phyloP scores from a whole-genome alignment of 352 stramenopile species.

The Pythium aquatile region DNA sequence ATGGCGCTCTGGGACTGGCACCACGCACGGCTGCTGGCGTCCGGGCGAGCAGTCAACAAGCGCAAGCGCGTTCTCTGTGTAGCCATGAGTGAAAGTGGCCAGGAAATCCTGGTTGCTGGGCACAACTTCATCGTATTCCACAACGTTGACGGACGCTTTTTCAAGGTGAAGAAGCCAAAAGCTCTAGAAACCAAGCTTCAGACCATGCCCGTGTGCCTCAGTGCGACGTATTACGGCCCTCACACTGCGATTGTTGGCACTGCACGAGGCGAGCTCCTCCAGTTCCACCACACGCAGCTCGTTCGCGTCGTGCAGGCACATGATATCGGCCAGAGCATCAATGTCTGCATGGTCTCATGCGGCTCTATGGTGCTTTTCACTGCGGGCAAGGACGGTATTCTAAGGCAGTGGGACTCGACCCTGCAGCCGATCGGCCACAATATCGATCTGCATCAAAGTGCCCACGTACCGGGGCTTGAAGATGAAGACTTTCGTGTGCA shows the following conservation, averaged over 20 bases:
- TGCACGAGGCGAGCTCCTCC: conserved; percentile 54
- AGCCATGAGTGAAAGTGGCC: conserved; percentile 48
- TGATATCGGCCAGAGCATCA: conserved; percentile 47
- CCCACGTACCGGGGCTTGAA: conserved; percentile 26
- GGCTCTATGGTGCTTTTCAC: conserved; percentile 80
- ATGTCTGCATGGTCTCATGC: conserved; percentile 53
- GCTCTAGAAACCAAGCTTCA: conserved; percentile 38
- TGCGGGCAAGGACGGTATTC: conserved; percentile 64
- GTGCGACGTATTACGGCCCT: conserved; percentile 54
- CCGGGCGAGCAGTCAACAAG: conserved; percentile 40
- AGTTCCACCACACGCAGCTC: conserved; percentile 64
- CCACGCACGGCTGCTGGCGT: conserved; percentile 53
- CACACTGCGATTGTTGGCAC: conserved; percentile 65
- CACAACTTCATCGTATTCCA: conserved; percentile 42
- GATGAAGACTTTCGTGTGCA: conserved; percentile 68
- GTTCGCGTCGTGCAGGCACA: conserved; percentile 63
- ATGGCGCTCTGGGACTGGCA: conserved; percentile 87
- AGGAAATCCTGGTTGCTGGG: too few relatives aligned
- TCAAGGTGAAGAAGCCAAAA: conserved; percentile 70
- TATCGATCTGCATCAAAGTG: conserved; percentile 49
- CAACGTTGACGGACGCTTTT: conserved; percentile 48
- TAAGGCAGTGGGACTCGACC: conserved; percentile 84
- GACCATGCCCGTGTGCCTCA: conserved; percentile 46
- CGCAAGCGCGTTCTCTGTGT: conserved; percentile 51
- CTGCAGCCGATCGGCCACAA: conserved; percentile 65